Percentiles rank a stretch among this genome's conserved stretches.
Conservation (phyloP, 768 basidiomycete species). For the Calocybe gangraenosa region DNA sequence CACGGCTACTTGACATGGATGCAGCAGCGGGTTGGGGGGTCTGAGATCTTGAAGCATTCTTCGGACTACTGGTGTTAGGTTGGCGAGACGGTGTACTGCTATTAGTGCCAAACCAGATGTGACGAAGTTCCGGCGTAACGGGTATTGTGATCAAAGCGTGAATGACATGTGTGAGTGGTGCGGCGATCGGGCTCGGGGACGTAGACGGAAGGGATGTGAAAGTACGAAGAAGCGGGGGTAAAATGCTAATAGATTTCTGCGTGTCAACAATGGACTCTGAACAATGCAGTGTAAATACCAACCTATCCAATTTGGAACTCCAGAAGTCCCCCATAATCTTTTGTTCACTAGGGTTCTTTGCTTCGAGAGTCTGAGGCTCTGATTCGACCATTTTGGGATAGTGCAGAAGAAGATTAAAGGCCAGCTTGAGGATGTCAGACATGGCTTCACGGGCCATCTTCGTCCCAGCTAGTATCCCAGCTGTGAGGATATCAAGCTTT, state of each 20-base stretch:
- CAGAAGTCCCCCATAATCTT: constrained; percentile 73
- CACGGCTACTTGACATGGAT: constrained; percentile 31
- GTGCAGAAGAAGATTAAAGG: constrained; percentile 76
- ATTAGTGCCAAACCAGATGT: constrained; percentile 56
- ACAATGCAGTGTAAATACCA: constrained; percentile 21
- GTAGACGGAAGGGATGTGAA: constrained; percentile 64
- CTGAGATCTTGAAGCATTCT: constrained; percentile 28
- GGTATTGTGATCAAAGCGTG: constrained; percentile 82
- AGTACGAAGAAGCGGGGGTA: constrained; percentile 66
- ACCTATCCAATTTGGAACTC: constrained; percentile 72
- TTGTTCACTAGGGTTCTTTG: constrained; percentile 22
- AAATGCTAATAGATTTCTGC: constrained; percentile 40
- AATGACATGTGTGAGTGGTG: constrained; percentile 78
- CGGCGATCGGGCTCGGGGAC: constrained; percentile 58
- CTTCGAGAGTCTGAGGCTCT: constrained; percentile 37
- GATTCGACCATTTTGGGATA: constrained; percentile 65
- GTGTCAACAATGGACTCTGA: neutral
- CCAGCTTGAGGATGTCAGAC: constrained; percentile 79
- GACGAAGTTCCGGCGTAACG: constrained; percentile 47
- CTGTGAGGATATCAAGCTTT: constrained; percentile 57
- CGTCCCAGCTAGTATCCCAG: constrained; percentile 43
- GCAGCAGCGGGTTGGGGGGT: constrained; percentile 21
- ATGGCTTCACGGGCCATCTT: constrained; percentile 68
- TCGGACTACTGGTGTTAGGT: constrained; percentile 31
- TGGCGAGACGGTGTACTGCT: constrained; percentile 29